Base-by-base conservation (phyloP, 2,329 filamentous ascomycete genomes). In the Fusarium torulosum region DNA sequence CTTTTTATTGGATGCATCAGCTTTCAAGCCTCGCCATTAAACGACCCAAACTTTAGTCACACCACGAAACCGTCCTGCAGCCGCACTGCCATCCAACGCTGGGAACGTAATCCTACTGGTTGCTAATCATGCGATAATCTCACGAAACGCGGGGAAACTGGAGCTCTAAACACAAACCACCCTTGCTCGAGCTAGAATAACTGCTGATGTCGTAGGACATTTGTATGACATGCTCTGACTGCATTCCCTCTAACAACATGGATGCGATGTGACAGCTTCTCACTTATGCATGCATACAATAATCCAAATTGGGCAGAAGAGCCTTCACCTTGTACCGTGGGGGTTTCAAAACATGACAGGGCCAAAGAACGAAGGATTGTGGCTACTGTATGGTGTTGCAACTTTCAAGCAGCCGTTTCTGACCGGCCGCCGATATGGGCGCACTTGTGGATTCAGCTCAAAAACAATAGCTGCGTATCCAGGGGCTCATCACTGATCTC, bases 181-280 rank as follows among this genome's bases (percentile, higher is more conserved):
- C 47, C 33, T 27, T 40, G 46, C 29, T 29, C 15, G 25, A 55
- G 15, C 47, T 20, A 33, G 27, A 37, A 27, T 46, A 47, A 50
- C 61, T 53, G 44, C 52, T 59, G 49, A 55, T 69, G n/a, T 19
- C 8, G 55, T 44, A 50, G 49, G 38, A 54, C 53, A 63, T 17
- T 62, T 55, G 53, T 46, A 59, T 69, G 56, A 59, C 25, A 43
- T 37, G 49, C 40, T 29, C 25, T 40, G 40, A 35, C 31, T 27
- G 37, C 40, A 44, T 29, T 51, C 51, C 49, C 8, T 33, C 47
- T 31, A 31, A 20, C 41, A 33, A 47, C 42, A 31, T 29, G 9
- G 27, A 10, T 33, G n/a, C 35, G 42, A 42, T 35, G 43, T 68
- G 41, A 54, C 38, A 21, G 27, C 7, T 31, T 54, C 20, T 7